A percentile compares a stretch with the other conserved stretches of the same genome.
These are phyloP conservation scores for Colletotrichum aenigma DNA, from an alignment of 2,329 filamentous ascomycete genomes.

Conservation along the genomic window DNA sequence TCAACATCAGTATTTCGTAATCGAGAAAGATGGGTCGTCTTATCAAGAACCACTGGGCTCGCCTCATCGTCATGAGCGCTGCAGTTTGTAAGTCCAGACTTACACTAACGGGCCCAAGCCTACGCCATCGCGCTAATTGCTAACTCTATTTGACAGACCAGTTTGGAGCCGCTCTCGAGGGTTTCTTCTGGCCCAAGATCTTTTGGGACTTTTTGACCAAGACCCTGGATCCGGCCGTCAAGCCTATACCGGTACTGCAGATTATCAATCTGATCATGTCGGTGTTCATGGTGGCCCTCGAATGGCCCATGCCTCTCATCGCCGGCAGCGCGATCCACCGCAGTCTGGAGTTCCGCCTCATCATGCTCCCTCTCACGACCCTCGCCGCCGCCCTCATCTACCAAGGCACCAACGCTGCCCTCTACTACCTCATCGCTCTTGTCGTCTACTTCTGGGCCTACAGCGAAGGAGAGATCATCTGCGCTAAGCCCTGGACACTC, in stretches of 20 bases:
- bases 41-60: conserved; percentile 99
- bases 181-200: conserved; percentile 98
- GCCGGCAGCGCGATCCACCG: conserved; percentile 82
- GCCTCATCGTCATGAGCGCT: conserved; percentile 88
- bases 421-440: conserved; percentile 91
- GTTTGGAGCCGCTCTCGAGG: conserved; percentile 79
- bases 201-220: conserved; percentile 97
- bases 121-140: background rate
- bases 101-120: background rate
- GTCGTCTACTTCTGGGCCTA: conserved; percentile 95
- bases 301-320: conserved; percentile 84
- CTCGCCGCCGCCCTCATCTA: conserved; percentile 81
- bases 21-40: conserved; percentile 81
- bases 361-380: conserved; percentile 79
- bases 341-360: conserved; percentile 84
- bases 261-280: conserved; percentile 88
- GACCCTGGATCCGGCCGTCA: conserved; percentile 84
- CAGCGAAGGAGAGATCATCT: conserved; percentile 88
- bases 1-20: background rate
- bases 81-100: conserved; percentile 66
- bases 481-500: conserved; percentile 72
- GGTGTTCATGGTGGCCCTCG: conserved; percentile 79
- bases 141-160: conserved; percentile 68
- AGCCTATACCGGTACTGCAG: conserved; percentile 86
- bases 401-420: conserved; percentile 87